Conservation (phyloP, 371 early-diverging fungal species). For the Polyrhizophydium stewartii region DNA sequence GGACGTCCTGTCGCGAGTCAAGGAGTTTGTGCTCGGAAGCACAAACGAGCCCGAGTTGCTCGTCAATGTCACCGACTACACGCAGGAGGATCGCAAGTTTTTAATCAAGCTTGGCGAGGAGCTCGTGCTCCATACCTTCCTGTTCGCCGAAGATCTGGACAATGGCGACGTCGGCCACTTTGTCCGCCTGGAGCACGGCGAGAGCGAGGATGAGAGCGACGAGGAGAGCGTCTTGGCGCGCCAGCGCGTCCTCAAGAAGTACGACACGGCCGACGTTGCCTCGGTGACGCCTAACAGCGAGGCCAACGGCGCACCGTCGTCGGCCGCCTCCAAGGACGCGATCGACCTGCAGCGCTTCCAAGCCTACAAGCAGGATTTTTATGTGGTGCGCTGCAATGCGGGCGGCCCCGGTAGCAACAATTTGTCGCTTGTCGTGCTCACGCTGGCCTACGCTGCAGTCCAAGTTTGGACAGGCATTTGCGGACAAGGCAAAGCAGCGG, state of each 20-base stretch:
- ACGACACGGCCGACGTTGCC: slow-evolving; percentile 56
- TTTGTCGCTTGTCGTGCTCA: too few relatives aligned
- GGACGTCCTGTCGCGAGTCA: slow-evolving; percentile 49
- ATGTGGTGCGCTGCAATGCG: too few relatives aligned
- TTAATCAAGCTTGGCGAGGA: slow-evolving; percentile 55
- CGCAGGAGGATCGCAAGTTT: slow-evolving; percentile 53
- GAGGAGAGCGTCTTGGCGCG: slow-evolving; percentile 60
- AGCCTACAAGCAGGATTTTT: too few relatives aligned
- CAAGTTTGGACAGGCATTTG: too few relatives aligned
- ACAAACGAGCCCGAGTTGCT: slow-evolving; percentile 2
- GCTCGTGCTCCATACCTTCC: slow-evolving; percentile 49
- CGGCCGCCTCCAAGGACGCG: too few relatives aligned
- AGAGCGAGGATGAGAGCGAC: slow-evolving; percentile 51
- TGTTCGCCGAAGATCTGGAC: slow-evolving; percentile 31
- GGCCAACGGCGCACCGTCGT: too few relatives aligned
- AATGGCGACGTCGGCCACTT: slow-evolving; percentile 19
- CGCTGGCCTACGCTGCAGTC: too few relatives aligned
- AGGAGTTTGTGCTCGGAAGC: slow-evolving; percentile 15
- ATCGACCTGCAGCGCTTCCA: too few relatives aligned
- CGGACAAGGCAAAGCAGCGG: neutral
- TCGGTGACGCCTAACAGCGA: too few relatives aligned
- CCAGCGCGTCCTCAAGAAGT: slow-evolving; percentile 60
- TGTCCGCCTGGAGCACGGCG: slow-evolving; percentile 28
- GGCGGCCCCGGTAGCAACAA: too few relatives aligned
- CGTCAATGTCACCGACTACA: neutral